Percentiles rank a stretch among this genome's conserved stretches.
Conservation (phyloP, 148 eudicot genomes). For the Beta vulgaris region DNA sequence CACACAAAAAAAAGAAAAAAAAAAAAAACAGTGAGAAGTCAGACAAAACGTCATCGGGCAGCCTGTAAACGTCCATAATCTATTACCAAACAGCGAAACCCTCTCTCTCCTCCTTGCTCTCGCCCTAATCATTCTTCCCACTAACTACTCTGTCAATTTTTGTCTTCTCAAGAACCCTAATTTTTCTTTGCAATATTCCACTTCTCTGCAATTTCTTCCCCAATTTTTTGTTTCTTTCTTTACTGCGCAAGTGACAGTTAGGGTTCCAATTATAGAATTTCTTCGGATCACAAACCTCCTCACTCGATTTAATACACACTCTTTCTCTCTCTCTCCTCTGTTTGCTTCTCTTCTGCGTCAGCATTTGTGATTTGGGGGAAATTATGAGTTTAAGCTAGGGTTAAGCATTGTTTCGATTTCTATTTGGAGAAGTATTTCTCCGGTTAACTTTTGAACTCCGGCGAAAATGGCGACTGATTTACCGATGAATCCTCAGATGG, state of each 20-base stretch:
- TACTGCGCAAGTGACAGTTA: background rate
- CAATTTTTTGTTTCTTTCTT: background rate
- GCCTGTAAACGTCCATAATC: constrained; percentile 16
- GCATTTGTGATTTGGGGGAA: constrained; percentile 4
- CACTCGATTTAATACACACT: background rate
- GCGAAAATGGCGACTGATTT: constrained; percentile 56
- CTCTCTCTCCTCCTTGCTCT: background rate
- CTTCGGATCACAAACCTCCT: background rate
- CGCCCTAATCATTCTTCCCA: constrained; percentile 16
- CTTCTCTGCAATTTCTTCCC: background rate
- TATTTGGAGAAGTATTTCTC: constrained; percentile 2
- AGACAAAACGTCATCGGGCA: constrained; percentile 17
- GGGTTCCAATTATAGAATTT: constrained; percentile 10
- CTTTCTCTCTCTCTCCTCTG: background rate
- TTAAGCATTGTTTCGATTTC: background rate
- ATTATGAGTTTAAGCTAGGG: constrained; percentile 16
- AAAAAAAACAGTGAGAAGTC: background rate
- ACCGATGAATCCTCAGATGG: constrained; percentile 90
- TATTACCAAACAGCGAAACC: constrained; percentile 3
- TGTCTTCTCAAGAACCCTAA: constrained; percentile 16
- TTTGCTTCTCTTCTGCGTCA: background rate
- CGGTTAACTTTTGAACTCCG: constrained; percentile 28
- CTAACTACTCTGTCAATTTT: background rate
- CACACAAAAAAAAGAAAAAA: background rate
- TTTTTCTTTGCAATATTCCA: background rate